Conservation (phyloP, 1,284 basidiomycete genomes). For the Bondarzewia mesenterica region DNA sequence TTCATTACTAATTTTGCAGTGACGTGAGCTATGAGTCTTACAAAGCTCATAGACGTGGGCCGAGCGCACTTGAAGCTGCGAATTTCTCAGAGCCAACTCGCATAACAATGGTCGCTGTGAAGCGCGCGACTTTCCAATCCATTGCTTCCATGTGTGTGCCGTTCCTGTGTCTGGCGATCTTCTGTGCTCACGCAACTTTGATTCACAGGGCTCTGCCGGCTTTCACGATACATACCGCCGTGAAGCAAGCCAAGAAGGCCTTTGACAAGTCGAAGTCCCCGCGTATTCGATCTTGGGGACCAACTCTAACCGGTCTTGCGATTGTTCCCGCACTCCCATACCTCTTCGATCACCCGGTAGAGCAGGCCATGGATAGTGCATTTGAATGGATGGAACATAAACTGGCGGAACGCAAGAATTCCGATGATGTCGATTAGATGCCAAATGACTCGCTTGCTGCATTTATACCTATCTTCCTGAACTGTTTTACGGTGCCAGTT, state of each 20-base stretch:
- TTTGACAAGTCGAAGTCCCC: conserved; percentile 61
- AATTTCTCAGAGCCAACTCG: conserved; percentile 75
- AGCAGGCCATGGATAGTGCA: conserved; percentile 50
- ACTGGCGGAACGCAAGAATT: neutral
- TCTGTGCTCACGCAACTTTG: neutral
- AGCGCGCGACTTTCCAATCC: conserved; percentile 82
- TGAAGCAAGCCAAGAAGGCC: conserved; percentile 70
- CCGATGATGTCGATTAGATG: neutral
- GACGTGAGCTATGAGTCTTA: conserved; percentile 92
- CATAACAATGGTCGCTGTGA: conserved; percentile 62
- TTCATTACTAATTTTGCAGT: conserved; percentile 32
- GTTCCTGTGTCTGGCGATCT: conserved; percentile 6
- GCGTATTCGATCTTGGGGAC: conserved; percentile 71
- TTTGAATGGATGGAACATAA: conserved; percentile 59
- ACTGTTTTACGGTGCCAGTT: too few relatives aligned
- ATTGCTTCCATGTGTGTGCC: conserved; percentile 74
- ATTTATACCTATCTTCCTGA: too few relatives aligned
- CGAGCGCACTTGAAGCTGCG: conserved; percentile 63
- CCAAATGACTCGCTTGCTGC: too few relatives aligned
- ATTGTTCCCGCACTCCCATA: conserved; percentile 78
- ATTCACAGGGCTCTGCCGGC: conserved; percentile 60
- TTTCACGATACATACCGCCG: conserved; percentile 81
- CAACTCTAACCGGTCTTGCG: conserved; percentile 71
- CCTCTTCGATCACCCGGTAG: conserved; percentile 81
- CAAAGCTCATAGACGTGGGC: conserved; percentile 72